Evolutionary conservation across 345 rosid genomes (phyloP).

Genomic region (Bruguiera gymnorhiza): DNA sequence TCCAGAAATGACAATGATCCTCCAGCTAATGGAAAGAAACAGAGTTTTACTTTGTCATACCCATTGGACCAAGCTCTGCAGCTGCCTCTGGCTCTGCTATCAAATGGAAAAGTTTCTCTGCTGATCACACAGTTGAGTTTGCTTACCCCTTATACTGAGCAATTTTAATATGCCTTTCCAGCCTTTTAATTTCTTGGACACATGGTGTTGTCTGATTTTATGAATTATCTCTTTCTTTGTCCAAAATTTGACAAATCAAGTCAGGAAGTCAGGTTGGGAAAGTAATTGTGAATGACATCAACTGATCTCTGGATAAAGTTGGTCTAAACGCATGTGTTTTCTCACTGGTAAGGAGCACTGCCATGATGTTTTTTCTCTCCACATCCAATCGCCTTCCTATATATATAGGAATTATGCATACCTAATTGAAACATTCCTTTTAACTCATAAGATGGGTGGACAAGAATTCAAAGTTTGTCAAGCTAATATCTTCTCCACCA

Average conservation of each 20-base stretch:
- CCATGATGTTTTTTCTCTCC: not conserved
- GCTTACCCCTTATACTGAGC: not conserved
- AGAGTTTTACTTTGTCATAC: slow-evolving; percentile 49
- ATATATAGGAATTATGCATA: not conserved
- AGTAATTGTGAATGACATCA: slow-evolving; percentile 33
- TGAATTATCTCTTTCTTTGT: not conserved
- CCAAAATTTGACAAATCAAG: not conserved
- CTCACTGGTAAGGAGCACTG: not conserved
- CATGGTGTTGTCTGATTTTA: not conserved
- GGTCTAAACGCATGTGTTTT: slow-evolving; percentile 40
- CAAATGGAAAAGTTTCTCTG: slow-evolving; percentile 41
- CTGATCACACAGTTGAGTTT: slow-evolving; percentile 38
- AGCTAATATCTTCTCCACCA: slow-evolving; percentile 16
- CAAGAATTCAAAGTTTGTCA: not conserved
- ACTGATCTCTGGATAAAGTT: slow-evolving; percentile 41
- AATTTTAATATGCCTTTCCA: too few species aligned
- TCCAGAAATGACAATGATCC: slow-evolving; percentile 23
- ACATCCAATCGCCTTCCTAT: not conserved
- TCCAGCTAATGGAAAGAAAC: slow-evolving; percentile 22
- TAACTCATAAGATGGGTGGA: not conserved
- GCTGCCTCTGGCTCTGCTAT: slow-evolving; percentile 34
- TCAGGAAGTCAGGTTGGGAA: slow-evolving; percentile 14
- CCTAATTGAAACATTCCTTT: not conserved
- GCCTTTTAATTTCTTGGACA: not conserved
- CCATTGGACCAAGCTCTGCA: slow-evolving; percentile 32